A percentile compares a stretch with the other conserved stretches of the same genome.
Evolutionary conservation across 2,329 filamentous ascomycete genomes (phyloP).

Genomic region (Aspergillus sp.): DNA sequence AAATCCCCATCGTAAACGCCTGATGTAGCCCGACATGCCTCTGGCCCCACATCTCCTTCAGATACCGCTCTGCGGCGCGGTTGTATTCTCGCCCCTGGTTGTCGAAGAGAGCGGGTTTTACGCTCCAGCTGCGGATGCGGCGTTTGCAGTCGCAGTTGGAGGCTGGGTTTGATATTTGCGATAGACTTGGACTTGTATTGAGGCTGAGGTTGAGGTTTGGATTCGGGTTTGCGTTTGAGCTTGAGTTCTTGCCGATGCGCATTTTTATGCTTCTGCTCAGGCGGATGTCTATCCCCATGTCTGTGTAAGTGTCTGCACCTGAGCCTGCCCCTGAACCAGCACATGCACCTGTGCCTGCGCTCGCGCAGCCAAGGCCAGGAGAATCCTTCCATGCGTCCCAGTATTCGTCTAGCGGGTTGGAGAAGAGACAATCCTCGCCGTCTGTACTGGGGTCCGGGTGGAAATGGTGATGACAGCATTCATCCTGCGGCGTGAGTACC

Average conservation of each 20-base stretch:
- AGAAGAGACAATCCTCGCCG: constrained; percentile 22
- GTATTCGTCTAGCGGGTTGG: constrained; percentile 27
- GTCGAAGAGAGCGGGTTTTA: constrained; percentile 29
- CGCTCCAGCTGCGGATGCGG: constrained; percentile 27
- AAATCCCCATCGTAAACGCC: constrained; percentile 21
- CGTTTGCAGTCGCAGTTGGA: constrained; percentile 25
- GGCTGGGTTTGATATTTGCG: neutral
- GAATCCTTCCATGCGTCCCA: constrained; percentile 28
- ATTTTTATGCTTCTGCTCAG: neutral
- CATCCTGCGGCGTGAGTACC: constrained; percentile 25
- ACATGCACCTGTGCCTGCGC: neutral
- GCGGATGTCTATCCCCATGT: neutral
- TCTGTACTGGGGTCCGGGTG: neutral
- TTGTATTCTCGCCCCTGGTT: constrained; percentile 25
- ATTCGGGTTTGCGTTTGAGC: neutral
- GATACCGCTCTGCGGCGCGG: constrained; percentile 26
- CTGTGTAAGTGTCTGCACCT: neutral
- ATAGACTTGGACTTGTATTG: neutral
- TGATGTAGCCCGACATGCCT: constrained; percentile 24
- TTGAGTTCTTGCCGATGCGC: neutral
- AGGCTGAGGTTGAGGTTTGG: neutral
- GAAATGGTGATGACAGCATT: constrained; percentile 25
- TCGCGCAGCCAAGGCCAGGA: constrained; percentile 17
- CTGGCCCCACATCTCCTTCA: constrained; percentile 30
- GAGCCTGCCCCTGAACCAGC: neutral